phyloP scores from a whole-genome alignment of 169 alveolate genomes.

The Eimeria tenella region DNA sequence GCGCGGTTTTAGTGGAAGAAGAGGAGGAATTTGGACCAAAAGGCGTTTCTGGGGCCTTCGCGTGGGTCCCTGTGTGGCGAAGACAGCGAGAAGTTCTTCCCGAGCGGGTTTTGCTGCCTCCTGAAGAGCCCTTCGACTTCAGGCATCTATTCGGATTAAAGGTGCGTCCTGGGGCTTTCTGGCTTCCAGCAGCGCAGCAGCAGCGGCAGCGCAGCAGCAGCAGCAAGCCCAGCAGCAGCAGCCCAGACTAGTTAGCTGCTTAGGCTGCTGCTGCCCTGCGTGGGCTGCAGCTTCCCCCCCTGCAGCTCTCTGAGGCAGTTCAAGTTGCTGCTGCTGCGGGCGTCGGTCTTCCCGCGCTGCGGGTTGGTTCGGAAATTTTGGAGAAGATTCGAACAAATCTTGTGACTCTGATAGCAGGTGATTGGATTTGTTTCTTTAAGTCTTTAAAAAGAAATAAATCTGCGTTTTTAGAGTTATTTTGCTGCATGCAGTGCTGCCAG shows the following conservation, averaged over 20 bases:
- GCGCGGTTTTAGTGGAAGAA: background rate
- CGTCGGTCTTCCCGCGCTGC: constrained; percentile 25
- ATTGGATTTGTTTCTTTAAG: background rate
- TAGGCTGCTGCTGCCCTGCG: too few species aligned
- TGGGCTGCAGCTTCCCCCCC: constrained; percentile 39
- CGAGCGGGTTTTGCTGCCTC: constrained; percentile 9
- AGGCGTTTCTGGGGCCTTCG: constrained; percentile 5
- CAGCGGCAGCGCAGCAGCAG: too few species aligned
- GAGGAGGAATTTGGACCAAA: background rate
- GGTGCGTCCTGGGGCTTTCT: background rate
- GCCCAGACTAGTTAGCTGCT: too few species aligned
- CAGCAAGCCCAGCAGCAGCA: too few species aligned
- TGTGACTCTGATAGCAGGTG: constrained; percentile 40
- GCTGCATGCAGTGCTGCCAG: too few species aligned
- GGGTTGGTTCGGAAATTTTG: constrained; percentile 24
- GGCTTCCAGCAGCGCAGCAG: too few species aligned
- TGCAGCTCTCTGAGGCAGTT: constrained; percentile 28
- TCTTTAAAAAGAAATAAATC: too few species aligned
- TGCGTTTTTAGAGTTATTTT: too few species aligned
- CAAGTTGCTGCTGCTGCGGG: background rate
- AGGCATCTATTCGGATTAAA: constrained; percentile 47
- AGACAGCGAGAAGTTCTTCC: constrained; percentile 8
- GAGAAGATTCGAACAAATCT: constrained; percentile 27
- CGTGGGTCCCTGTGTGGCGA: constrained; percentile 52
- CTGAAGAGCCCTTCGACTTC: background rate